Conservation (phyloP, 768 basidiomycete genomes). For the Boletus reticulatus region DNA sequence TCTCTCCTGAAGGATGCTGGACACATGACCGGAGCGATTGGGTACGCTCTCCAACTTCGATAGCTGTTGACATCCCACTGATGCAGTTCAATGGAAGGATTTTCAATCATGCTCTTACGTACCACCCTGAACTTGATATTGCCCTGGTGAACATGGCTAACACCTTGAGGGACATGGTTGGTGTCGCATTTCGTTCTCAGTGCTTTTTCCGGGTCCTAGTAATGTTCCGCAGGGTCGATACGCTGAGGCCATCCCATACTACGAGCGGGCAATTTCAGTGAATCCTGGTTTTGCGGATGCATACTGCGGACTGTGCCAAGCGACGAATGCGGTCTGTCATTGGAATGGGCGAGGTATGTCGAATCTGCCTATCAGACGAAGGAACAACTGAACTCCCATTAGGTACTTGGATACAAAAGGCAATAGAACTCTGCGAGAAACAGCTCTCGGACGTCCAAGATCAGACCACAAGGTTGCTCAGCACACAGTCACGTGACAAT, state of each 20-base stretch:
- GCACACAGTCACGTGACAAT: constrained; percentile 26
- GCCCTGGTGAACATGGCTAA: constrained; percentile 52
- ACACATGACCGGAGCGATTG: constrained; percentile 39
- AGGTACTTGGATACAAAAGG: constrained; percentile 37
- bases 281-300: constrained; percentile 48
- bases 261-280: constrained; percentile 40
- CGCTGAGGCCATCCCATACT: constrained; percentile 45
- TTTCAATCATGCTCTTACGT: constrained; percentile 38
- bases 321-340: constrained; percentile 46
- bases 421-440: constrained; percentile 35
- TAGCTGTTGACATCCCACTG: constrained; percentile 2
- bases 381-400: constrained; percentile 5
- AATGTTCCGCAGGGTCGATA: constrained; percentile 34
- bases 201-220: not conserved
- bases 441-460: constrained; percentile 34
- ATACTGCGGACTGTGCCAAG: constrained; percentile 45
- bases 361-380: constrained; percentile 5
- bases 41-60: constrained; percentile 25
- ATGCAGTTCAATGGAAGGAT: constrained; percentile 26
- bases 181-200: constrained; percentile 2
- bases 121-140: constrained; percentile 48
- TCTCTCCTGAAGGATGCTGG: constrained; percentile 51
- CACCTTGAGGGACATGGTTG: constrained; percentile 47
- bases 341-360: constrained; percentile 39
- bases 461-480: constrained; percentile 32